These are phyloP conservation scores for Sambucus nigra DNA, from an alignment of 129 eudicot species.

Conservation along the genomic window DNA sequence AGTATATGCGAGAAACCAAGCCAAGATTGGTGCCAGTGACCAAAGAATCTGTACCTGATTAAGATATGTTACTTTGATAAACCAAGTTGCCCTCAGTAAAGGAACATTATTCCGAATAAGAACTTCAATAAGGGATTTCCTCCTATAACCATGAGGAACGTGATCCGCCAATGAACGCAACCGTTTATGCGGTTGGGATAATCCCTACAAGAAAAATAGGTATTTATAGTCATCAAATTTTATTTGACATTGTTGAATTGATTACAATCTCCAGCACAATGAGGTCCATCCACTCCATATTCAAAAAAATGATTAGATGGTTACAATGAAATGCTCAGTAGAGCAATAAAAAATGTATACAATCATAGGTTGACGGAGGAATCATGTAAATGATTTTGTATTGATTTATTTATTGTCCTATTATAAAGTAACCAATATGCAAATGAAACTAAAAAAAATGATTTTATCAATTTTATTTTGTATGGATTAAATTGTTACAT, in stretches of 20 bases:
- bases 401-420: too few species aligned
- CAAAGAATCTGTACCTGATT: constrained; percentile 61
- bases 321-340: not conserved
- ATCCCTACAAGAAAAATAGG: constrained; percentile 44
- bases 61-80: constrained; percentile 83
- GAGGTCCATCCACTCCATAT: not conserved
- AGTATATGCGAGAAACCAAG: not conserved
- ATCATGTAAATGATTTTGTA: too few species aligned
- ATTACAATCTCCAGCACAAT: not conserved
- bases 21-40: not conserved
- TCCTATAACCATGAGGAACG: constrained; percentile 84
- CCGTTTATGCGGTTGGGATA: constrained; percentile 93
- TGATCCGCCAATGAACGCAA: constrained; percentile 84
- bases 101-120: constrained; percentile 92
- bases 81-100: constrained; percentile 91
- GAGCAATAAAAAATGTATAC: not conserved
- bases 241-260: not conserved
- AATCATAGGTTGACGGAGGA: too few species aligned
- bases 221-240: constrained; percentile 4
- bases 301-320: too few species aligned
- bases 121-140: constrained; percentile 77
- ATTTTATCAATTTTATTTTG: too few species aligned
- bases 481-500: too few species aligned
- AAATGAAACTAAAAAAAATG: too few species aligned
- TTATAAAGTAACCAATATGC: too few species aligned